Base-by-base conservation (phyloP, 345 rosid species). In the Nasturtium officinale region DNA sequence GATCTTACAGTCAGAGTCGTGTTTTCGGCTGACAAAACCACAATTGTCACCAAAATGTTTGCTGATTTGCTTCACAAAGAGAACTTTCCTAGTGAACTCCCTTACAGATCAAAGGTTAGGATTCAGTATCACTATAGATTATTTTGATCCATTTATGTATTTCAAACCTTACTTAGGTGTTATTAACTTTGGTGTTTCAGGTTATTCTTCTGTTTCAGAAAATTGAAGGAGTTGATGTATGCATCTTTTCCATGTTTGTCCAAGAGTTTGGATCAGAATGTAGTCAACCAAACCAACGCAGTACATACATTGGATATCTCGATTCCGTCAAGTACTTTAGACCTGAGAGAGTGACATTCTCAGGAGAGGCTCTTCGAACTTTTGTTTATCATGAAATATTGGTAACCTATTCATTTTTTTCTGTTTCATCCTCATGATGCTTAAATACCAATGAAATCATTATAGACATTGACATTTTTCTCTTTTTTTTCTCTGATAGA, bases 291-390 rank as follows among this genome's bases (percentile, higher is more conserved):
- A 94, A 94, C 83, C 95, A 94, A 59, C 92, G 98, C 5, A 88
- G 90, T 29, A 84, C 90, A 50, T 94, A 94, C 88, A 81, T 94
- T 11, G 78, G 87, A 0, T 94, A 91, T 76, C 87, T 94, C 47
- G 97, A 94, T 81, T 94, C 97, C 0, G 96, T 94, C 58, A 91
- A 94, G 79, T 91, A 94, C 75, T 94, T 94, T 47, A 85, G 95
- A 78, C 98, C 97, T 15, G 93, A 89, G 78, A 81, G 90, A 83
- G 54, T 74, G 42, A 79, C 85, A 29, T 70, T 52, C 54, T 17
- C 86, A 8, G 91, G 97, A 75, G 96, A 94, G 79, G 89, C 96
- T 76, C 89, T 94, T 30, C 87, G 96, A 38, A 91, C 96, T 48
- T 87, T 85, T 79, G 97, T 94, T 68, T 94, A 94, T 77, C 98